Evolutionary conservation across 192 early-diverging fungal species (phyloP), one percentile per base, ranked within the genome.

Genomic region (Pecoramyces ruminantium): DNA sequence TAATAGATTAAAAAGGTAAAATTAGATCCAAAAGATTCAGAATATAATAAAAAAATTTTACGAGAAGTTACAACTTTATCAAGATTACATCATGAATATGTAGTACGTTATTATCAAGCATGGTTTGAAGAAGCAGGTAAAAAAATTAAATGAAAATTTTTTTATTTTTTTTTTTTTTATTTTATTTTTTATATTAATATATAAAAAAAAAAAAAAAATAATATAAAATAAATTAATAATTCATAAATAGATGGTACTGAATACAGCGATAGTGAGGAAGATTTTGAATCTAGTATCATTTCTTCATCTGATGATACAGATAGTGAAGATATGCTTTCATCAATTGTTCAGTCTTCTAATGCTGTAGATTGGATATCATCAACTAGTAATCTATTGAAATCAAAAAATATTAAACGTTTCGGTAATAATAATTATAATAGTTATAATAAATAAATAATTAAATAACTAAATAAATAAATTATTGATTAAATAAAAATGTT

Each of bases 1-100:
- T 98, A 97, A 83, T 95, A 96, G 14, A 93, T 98, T 81, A 98
- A 98, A 81, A 96, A 94, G 84, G 94, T 98, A 80, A 88, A 89
- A 78, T 86, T 97, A 81, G 92, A 96, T 83, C 91, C 92, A 51
- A 89, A 90, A 78, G 92, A 94, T 78, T 90, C 90, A 58, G 94
- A 94, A 79, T 89, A 89, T 77, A 92, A 90, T 83, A 88, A 90
- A n/a, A 93, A 95, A 83, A 93, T 96, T 79, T 87, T 97, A 27
- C 87, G 96, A 14, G 96, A 98, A 83, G 95, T 98, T 16, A 94
- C 92, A 28, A 96, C 96, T 0, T 85, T 98, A 28, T 95, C 95
- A 8, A 88, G 95, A 15, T 85, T 98, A 21, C 94, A 96, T 84
- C 94, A 96, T 82, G 91, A 94, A 82, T 95, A 93, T 85, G 93